Percentiles rank a stretch among this genome's conserved stretches.
Evolutionary conservation across 768 basidiomycete species (phyloP).

Genomic region (Kwoniella newhampshirensis): DNA sequence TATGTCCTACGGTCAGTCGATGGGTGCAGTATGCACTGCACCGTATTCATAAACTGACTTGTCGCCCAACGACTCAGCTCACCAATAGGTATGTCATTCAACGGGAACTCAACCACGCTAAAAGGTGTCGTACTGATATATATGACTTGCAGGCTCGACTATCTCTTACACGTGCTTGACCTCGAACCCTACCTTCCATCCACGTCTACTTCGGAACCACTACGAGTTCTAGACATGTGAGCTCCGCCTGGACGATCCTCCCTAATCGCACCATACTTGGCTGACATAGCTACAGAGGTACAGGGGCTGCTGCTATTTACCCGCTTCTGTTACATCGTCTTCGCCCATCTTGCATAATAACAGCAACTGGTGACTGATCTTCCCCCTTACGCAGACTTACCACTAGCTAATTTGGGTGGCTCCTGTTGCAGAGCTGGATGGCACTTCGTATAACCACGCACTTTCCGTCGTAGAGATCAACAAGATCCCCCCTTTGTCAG

Average conservation of each 20-base stretch:
- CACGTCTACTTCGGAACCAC: constrained; percentile 59
- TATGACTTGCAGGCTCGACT: constrained; percentile 66
- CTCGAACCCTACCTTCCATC: constrained; percentile 59
- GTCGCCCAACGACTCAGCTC: constrained; percentile 19
- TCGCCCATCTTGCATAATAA: constrained; percentile 27
- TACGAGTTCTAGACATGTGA: constrained; percentile 64
- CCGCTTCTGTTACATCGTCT: constrained; percentile 61
- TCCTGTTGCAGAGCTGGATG: constrained; percentile 66
- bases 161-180: constrained; percentile 60
- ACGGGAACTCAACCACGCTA: background rate
- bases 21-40: background rate
- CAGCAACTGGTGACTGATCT: constrained; percentile 31
- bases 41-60: background rate
- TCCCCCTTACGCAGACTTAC: no score
- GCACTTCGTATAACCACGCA: constrained; percentile 62
- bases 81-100: constrained; percentile 37
- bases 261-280: background rate
- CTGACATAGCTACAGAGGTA: constrained; percentile 62
- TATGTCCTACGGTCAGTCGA: constrained; percentile 78
- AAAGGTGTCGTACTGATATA: background rate
- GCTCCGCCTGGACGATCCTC: constrained; percentile 30
- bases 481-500: constrained; percentile 57
- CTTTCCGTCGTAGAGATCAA: constrained; percentile 63
- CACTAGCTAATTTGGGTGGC: no score
- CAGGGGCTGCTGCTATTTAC: constrained; percentile 87